Conservation (phyloP, 1,284 basidiomycete species). For the Amylostereum areolatum region DNA sequence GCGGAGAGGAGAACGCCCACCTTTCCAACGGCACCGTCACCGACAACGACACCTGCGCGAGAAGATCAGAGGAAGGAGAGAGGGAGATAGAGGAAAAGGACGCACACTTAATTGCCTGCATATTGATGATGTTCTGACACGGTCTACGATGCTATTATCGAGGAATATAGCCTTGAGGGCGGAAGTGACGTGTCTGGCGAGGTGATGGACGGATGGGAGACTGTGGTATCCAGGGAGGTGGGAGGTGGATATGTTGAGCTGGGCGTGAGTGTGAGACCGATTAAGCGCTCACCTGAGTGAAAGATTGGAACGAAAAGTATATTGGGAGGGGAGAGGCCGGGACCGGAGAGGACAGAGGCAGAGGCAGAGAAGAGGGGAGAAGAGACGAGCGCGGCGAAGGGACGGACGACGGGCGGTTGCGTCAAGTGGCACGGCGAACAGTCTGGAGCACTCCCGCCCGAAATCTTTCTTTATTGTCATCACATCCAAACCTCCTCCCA, state of each 20-base stretch:
- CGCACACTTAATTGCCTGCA: conserved; percentile 39
- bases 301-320: background rate
- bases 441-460: too few relatives aligned
- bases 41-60: conserved; percentile 88
- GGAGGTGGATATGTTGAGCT: too few relatives aligned
- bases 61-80: conserved; percentile 7
- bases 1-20: conserved; percentile 24
- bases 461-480: too few relatives aligned
- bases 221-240: too few relatives aligned
- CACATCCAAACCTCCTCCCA: too few relatives aligned
- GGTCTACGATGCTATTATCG: too few relatives aligned
- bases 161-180: too few relatives aligned
- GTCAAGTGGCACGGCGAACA: background rate
- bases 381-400: background rate
- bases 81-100: conserved; percentile 1
- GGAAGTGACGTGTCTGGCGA: too few relatives aligned
- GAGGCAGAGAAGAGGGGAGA: background rate
- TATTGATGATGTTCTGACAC: conserved; percentile 15
- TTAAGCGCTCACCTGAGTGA: too few relatives aligned
- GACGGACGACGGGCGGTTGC: background rate
- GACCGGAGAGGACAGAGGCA: background rate
- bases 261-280: too few relatives aligned
- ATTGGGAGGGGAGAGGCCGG: background rate
- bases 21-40: conserved; percentile 99
- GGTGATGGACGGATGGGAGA: too few relatives aligned